Conservation (phyloP, 331 rosid genomes). For the Quercus tomentella region DNA sequence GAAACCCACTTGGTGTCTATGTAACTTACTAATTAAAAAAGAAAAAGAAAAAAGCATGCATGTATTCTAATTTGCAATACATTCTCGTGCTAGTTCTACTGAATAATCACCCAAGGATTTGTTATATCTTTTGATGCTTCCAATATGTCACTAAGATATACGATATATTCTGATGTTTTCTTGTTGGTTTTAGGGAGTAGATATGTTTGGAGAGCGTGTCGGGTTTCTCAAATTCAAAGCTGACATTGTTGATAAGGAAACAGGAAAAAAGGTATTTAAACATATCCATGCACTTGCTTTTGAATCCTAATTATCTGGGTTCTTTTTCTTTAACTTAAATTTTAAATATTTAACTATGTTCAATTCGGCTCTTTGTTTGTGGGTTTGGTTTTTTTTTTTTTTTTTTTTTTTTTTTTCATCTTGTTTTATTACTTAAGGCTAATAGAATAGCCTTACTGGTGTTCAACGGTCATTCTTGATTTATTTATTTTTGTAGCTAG, state of each 20-base stretch:
- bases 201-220: constrained; percentile 80
- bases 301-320: not conserved
- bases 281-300: constrained; percentile 5
- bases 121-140: not conserved
- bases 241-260: constrained; percentile 67
- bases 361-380: not conserved
- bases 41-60: not conserved
- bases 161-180: not conserved
- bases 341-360: not conserved
- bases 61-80: not conserved
- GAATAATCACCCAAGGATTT: not conserved
- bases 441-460: not conserved
- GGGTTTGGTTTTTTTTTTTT: too few species aligned
- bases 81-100: not conserved
- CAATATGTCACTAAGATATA: not conserved
- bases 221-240: constrained; percentile 93
- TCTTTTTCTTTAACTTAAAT: constrained; percentile 5
- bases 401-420: not conserved
- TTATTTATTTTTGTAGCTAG: not conserved
- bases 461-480: not conserved
- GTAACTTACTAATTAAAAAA: not conserved
- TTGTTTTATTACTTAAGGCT: not conserved
- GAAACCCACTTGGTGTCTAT: not conserved
- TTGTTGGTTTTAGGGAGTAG: constrained; percentile 63
- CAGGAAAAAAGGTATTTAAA: constrained; percentile 61